phyloP scores from a whole-genome alignment of 306 rosid species.

The Lupinus albus region DNA sequence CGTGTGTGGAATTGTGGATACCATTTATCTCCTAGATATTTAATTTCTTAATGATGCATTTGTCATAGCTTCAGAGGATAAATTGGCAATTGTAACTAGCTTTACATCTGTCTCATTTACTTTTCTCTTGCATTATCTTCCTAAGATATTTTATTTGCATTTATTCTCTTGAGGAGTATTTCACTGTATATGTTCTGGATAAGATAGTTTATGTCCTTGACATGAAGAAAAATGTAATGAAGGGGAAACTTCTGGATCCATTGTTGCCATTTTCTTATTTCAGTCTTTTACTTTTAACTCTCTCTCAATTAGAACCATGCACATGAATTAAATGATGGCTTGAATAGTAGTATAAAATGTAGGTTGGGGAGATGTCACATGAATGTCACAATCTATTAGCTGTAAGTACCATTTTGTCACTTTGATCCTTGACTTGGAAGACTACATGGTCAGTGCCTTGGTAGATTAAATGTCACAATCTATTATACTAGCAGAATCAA shows the following conservation, averaged over 20 bases:
- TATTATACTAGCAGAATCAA: not conserved
- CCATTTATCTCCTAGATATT: not conserved
- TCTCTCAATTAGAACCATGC: not conserved
- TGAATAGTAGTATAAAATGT: not conserved
- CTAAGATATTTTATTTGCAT: not conserved
- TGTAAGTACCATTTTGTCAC: not conserved
- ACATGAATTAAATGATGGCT: not conserved
- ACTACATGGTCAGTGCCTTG: too few relatives aligned
- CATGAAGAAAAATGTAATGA: not conserved
- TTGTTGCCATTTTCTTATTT: not conserved
- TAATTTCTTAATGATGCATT: not conserved
- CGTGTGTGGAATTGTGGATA: too few relatives aligned
- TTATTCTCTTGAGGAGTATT: constrained; percentile 3
- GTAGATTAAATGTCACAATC: too few relatives aligned
- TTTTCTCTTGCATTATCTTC: not conserved
- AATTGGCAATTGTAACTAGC: constrained; percentile 1
- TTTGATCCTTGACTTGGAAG: not conserved
- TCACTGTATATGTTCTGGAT: not conserved
- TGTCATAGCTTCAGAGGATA: not conserved
- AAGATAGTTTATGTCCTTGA: not conserved
- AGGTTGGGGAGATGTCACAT: constrained; percentile 8
- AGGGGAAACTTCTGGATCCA: not conserved
- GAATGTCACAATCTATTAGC: not conserved
- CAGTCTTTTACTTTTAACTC: not conserved
- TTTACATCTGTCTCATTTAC: not conserved